Base-by-base conservation (phyloP, 768 basidiomycete species). In the Naganishia friedmannii region DNA sequence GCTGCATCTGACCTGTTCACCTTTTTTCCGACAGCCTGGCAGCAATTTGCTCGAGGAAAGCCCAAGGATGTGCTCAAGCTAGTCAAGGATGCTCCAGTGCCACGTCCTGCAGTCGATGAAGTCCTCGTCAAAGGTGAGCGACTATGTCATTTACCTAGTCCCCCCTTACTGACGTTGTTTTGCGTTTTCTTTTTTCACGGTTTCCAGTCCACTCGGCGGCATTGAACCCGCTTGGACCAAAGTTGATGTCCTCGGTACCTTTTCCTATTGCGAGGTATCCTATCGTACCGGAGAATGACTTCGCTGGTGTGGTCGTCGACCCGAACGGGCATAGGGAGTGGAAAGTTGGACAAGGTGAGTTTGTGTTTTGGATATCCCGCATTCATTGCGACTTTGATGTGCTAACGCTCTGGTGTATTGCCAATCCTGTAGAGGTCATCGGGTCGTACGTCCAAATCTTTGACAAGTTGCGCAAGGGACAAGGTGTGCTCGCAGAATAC, bases 251-350 rank as follows among this genome's bases (percentile, higher is more conserved):
- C 2, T 57, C 31, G 0, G 15, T 84, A 10, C 87, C 87, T 7
- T 84, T 83, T 53, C 82, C 84, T 48, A 7, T 87, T 3, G 79
- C 82, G 2, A 75, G 76, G 45, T 82, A 86, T 32, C 88, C 89
- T 0, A 79, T 84, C 37, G 81, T 86, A 0, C 82, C 86, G 34
- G 90, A 88, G 74, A 76, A 83, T 65, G 90, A 91, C 73, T 77
- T 90, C 31, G 79, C 88, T 0, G 90, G 90, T 2, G 81, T 85
- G 6, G 80, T 91, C 21, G 86, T 85, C 26, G 84, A 88, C 70
- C 79, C 84, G 0, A 87, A 87, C 71, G 85, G 83, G 23, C 83
- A 86, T 26, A 13, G 10, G 0, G 81, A 81, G 10, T 87, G 88
- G 73, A 78, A 82, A 2, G 76, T 78, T 0, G 89, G 89, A 0